Evolutionary conservation across 768 basidiomycete genomes (phyloP), one percentile per base, ranked within the genome.

Genomic region (Mycena vitilis): DNA sequence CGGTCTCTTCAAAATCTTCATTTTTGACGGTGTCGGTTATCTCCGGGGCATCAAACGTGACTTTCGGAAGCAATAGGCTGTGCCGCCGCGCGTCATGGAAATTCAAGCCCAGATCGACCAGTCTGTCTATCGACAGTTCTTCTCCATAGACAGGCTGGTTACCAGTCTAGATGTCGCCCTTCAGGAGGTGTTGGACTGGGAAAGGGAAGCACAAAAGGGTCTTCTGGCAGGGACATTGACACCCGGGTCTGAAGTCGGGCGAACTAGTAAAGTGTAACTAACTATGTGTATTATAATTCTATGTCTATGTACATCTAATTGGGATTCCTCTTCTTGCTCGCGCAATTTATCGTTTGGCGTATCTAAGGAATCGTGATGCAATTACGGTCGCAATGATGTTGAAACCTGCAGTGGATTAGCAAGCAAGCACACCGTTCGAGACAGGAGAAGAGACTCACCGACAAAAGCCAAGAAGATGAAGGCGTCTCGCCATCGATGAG

Each of bases 341-440:
- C 20, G 22, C 52, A 23, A 13, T 55, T 48, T 79, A 89, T 62
- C 91, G 89, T 75, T 87, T 92, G 30, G 91, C 89, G 71, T 88
- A 93, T 44, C 90, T 86, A 53, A 94, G 81, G 80, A 86, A 90
- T 52, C 91, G 86, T 30, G 92, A 92, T 9, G 91, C 92, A 64
- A 92, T 73, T 49, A 90, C 86, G 2, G 89, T 90, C 55, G 83
- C 78, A 23, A 89, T 71, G 61, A 92, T 80, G 77, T 96, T 96
- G 83, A 94, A 95, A 20, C 85, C 86, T 87, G 47, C 54, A 61
- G 23, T 12, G 16, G 12, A 53, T 51, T 38, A 36, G 25, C 15
- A 13, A 60, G 51, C 37, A 30, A 63, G 38, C 49, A 57, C 62
- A n/a, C 52, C 47, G 63, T 40, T 12, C 1, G 10, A 55, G 49